phyloP scores from a whole-genome alignment of 108 stramenopile genomes.

The Conticribra guillardii region DNA sequence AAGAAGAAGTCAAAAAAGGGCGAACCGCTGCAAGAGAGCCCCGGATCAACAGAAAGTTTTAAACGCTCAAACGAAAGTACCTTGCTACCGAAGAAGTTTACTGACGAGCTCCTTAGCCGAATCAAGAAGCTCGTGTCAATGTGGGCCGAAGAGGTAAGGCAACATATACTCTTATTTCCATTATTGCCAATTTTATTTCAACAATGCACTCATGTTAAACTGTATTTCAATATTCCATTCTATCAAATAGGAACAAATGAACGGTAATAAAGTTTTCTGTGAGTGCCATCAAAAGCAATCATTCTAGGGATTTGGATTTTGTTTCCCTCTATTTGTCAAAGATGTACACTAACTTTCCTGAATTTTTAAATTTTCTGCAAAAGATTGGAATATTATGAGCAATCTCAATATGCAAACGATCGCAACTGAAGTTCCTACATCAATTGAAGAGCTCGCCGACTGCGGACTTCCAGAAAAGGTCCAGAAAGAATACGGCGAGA shows the following conservation, averaged over 20 bases:
- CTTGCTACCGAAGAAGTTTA: constrained; percentile 61
- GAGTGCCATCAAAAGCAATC: constrained; percentile 30
- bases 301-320: neutral
- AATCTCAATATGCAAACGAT: constrained; percentile 65
- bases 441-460: constrained; percentile 71
- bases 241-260: constrained; percentile 65
- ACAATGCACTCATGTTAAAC: neutral
- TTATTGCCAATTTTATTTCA: constrained; percentile 34
- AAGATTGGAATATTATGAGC: constrained; percentile 87
- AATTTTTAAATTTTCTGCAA: neutral
- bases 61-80: constrained; percentile 31
- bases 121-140: constrained; percentile 73
- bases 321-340: neutral
- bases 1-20: constrained; percentile 37
- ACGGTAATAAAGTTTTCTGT: constrained; percentile 79
- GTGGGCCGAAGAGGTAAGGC: constrained; percentile 82
- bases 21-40: neutral
- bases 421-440: constrained; percentile 67
- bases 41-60: constrained; percentile 10
- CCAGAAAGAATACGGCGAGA: constrained; percentile 80
- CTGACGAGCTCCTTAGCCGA: constrained; percentile 50
- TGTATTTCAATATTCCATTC: neutral
- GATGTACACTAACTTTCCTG: constrained; percentile 3
- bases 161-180: constrained; percentile 52
- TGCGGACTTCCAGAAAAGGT: constrained; percentile 76